Evolutionary conservation across 345 rosid genomes (phyloP).

Genomic region (Murraya koenigii): DNA sequence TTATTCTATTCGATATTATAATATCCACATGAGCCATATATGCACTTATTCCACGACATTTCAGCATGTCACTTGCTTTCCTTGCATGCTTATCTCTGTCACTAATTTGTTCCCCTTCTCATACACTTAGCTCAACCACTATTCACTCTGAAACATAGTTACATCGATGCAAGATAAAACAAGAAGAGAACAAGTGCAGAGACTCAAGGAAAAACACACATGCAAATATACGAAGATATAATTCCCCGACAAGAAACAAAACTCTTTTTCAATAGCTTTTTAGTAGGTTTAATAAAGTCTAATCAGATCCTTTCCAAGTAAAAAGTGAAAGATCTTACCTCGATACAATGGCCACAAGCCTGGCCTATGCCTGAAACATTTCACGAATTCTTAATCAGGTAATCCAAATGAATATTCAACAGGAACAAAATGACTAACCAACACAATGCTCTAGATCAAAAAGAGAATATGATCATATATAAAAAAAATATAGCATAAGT

Average conservation of each 20-base stretch:
- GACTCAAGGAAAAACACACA: not conserved
- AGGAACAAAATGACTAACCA: not conserved
- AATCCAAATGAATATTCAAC: conserved; percentile 6
- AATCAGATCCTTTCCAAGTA: not conserved
- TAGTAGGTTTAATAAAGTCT: not conserved
- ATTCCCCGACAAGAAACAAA: not conserved
- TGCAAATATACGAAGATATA: not conserved
- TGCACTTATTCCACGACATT: not conserved
- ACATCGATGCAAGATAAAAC: not conserved
- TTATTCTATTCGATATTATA: not conserved
- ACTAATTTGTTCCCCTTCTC: not conserved
- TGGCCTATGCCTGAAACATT: conserved; percentile 61
- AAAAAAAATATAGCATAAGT: conserved; percentile 13
- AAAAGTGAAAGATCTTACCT: conserved; percentile 45
- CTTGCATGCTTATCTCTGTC: not conserved
- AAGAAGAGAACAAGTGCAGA: not conserved
- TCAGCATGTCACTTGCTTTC: not conserved
- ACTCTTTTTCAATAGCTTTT: not conserved
- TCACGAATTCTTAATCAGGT: conserved; percentile 22
- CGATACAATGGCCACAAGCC: conserved; percentile 97
- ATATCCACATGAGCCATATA: not conserved
- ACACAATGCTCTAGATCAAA: not conserved
- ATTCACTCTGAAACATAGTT: not conserved
- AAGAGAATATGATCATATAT: conserved; percentile 5
- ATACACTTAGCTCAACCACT: not conserved